Evolutionary conservation across 306 rosid genomes (phyloP), one percentile per base, ranked within the genome.

Genomic region (Arachis stenosperma): DNA sequence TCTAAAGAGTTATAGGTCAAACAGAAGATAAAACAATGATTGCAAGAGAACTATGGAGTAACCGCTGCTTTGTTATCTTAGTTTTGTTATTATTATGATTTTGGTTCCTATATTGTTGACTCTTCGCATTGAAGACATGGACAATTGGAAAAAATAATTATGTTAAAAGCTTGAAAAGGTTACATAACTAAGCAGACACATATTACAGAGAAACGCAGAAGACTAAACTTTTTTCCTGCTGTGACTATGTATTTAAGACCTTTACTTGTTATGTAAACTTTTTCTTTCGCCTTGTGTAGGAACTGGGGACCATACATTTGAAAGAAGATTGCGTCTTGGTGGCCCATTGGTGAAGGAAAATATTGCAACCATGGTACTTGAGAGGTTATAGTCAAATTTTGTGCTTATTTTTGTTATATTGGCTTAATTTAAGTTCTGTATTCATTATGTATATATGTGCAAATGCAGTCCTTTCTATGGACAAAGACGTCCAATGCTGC

Each of bases 281-380:
- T 39, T 61, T 39, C 0, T n/a, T 57, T 58, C 8, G 8, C 42
- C 39, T 4, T 43, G 13, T 63, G 73, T 78, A 91, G 98, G 98
- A 79, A 94, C 97, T 8, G 95, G 98, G 65, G 98, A 94, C 83
- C 98, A 94, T 75, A 60, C 97, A 63, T 94, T 89, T 88, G 97
- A 91, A 78, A 77, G 97, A 79, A 85, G 97, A 75, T 75, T 89
- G 73, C 93, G 96, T 70, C 98, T 93, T 76, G 97, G 98, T 67
- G 97, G 90, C 69, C 98, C 98, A 1, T 69, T 93, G 47, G 27
- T 93, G 82, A 93, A 91, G 83, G 83, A 93, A 72, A 93, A 93
- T 71, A 86, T 91, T 73, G 98, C 97, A 79, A 94, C 98, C 57
- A 91, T 94, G 97, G 98, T 94, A 73, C 97, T 94, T 71, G 98